phyloP scores from a whole-genome alignment of 371 early-diverging fungal genomes.

The Mucor mucedo region DNA sequence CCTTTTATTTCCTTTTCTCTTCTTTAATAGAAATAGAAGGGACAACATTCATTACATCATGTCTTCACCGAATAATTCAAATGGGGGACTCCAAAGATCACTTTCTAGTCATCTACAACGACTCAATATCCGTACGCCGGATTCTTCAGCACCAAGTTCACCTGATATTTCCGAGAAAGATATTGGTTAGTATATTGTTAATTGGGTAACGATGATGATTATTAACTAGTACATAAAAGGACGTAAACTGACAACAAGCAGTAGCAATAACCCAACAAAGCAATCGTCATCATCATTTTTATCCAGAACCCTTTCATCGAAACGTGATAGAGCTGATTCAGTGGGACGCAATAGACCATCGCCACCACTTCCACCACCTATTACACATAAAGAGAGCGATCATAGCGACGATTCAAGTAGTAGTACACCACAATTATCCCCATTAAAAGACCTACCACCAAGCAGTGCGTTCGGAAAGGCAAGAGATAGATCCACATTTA shows the following conservation, averaged over 20 bases:
- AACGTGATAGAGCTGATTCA: conserved; percentile 36
- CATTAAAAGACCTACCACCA: conserved; percentile 25
- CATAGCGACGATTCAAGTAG: conserved; percentile 29
- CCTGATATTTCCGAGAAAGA: conserved; percentile 42
- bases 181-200: conserved; percentile 11
- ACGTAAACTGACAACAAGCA: conserved; percentile 7
- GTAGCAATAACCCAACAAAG: conserved; percentile 4
- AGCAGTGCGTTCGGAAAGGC: conserved; percentile 42
- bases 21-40: not conserved
- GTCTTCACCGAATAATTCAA: conserved; percentile 43
- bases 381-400: conserved; percentile 26
- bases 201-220: not conserved
- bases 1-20: not conserved
- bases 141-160: conserved; percentile 27
- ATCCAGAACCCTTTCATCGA: conserved; percentile 40
- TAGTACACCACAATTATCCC: conserved; percentile 21
- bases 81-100: conserved; percentile 45
- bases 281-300: conserved; percentile 41
- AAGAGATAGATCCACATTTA: conserved; percentile 60
- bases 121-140: conserved; percentile 40
- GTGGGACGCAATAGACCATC: conserved; percentile 31
- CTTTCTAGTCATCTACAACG: conserved; percentile 53
- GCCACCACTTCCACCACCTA: conserved; percentile 34
- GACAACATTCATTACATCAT: conserved; percentile 18
- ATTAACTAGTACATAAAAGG: not conserved